phyloP scores from a whole-genome alignment of 2,329 filamentous ascomycete species.

The Keithomyces neogunnii region DNA sequence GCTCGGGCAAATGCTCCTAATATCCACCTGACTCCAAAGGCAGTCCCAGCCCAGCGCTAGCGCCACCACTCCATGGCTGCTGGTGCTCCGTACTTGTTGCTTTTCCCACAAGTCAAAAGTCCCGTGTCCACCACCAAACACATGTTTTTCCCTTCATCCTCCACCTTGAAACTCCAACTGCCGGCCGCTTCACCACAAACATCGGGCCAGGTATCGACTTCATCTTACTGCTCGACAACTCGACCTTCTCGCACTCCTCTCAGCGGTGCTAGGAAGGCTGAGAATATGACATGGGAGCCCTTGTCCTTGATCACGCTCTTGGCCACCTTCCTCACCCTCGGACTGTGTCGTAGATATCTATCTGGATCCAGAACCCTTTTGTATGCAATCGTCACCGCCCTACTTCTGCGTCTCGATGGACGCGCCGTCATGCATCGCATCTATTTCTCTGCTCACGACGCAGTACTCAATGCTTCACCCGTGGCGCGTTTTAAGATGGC shows the following conservation, averaged over 20 bases:
- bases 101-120: neutral
- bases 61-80: neutral
- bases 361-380: conserved; percentile 22
- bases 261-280: conserved; percentile 15
- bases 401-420: conserved; percentile 25
- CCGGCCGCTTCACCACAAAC: conserved; percentile 1
- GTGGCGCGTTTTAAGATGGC: conserved; percentile 46
- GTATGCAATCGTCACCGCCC: conserved; percentile 21
- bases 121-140: neutral
- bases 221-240: neutral
- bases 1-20: too few species aligned
- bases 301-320: conserved; percentile 31
- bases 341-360: conserved; percentile 26
- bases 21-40: too few species aligned
- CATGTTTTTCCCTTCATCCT: neutral
- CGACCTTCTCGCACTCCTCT: conserved; percentile 2
- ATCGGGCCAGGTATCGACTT: neutral
- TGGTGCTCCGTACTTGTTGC: neutral
- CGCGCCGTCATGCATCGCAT: conserved; percentile 20
- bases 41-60: too few species aligned
- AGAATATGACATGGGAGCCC: conserved; percentile 37
- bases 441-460: conserved; percentile 19
- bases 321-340: conserved; percentile 28
- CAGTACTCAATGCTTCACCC: conserved; percentile 37
- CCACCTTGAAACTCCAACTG: neutral